Evolutionary conservation across 495 filamentous ascomycete genomes (phyloP).

Genomic region (Amphirosellinia nigrospora): DNA sequence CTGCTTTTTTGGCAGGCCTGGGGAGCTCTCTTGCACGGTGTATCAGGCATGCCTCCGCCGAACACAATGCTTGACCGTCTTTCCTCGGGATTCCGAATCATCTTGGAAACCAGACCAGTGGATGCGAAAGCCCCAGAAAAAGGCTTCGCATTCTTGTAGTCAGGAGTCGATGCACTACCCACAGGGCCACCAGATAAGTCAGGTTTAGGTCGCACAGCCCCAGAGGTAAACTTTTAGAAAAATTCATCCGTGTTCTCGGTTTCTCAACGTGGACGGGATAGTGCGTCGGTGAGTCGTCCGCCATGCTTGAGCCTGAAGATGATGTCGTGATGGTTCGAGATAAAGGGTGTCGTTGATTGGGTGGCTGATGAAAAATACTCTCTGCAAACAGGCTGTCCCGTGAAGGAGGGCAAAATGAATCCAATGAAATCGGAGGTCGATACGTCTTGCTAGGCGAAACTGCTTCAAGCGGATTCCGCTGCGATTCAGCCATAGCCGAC

Average conservation of each 20-base stretch:
- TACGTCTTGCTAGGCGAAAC: constrained; percentile 55
- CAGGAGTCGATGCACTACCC: constrained; percentile 74
- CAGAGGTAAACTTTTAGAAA: constrained; percentile 81
- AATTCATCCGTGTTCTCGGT: constrained; percentile 59
- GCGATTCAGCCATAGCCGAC: constrained; percentile 45
- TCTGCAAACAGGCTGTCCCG: constrained; percentile 69
- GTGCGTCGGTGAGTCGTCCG: constrained; percentile 76
- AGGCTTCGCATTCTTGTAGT: constrained; percentile 83
- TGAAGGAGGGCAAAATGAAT: constrained; percentile 67
- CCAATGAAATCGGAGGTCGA: constrained; percentile 76
- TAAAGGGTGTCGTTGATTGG: constrained; percentile 77
- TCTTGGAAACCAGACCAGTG: constrained; percentile 91
- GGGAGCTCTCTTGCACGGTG: constrained; percentile 75
- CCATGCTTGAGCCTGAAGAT: constrained; percentile 77
- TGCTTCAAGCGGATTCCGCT: constrained; percentile 53
- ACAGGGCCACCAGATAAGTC: constrained; percentile 20
- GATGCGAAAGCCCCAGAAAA: constrained; percentile 89
- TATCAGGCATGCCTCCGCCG: constrained; percentile 75
- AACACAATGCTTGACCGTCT: constrained; percentile 25
- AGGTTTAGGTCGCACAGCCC: constrained; percentile 32
- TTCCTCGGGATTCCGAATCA: constrained; percentile 63
- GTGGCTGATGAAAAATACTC: constrained; percentile 55
- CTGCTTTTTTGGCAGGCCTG: constrained; percentile 50
- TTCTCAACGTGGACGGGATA: constrained; percentile 62
- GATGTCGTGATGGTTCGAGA: constrained; percentile 84